These are phyloP conservation scores for Geosmithia morbida DNA, from an alignment of 2,329 filamentous ascomycete species.

Conservation along the genomic window DNA sequence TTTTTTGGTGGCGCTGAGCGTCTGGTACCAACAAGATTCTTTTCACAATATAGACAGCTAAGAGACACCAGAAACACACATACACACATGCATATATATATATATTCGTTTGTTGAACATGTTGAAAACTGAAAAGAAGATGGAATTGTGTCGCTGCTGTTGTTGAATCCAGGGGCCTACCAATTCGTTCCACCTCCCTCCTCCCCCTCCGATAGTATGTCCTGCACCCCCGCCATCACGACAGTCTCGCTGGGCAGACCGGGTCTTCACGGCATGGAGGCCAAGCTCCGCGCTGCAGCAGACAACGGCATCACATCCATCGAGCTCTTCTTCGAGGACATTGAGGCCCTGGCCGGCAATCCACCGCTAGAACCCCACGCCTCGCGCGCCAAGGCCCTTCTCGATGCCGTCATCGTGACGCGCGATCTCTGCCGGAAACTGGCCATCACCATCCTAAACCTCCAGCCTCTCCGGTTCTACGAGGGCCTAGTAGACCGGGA, in stretches of 20 bases:
- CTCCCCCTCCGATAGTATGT: neutral
- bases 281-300: conserved; percentile 53
- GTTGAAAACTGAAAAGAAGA: no score
- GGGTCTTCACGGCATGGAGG: neutral
- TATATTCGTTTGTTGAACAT: neutral
- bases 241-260: neutral
- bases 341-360: conserved; percentile 41
- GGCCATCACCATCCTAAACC: conserved; percentile 44
- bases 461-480: conserved; percentile 68
- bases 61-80: neutral
- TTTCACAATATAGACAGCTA: no score
- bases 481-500: conserved; percentile 54
- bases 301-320: conserved; percentile 52
- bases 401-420: conserved; percentile 22
- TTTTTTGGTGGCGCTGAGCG: neutral
- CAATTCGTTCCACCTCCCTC: neutral
- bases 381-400: conserved; percentile 19
- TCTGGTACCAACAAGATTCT: neutral
- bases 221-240: neutral
- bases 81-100: neutral
- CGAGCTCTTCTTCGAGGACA: conserved; percentile 67
- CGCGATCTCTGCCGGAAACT: conserved; percentile 39
- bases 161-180: no score
- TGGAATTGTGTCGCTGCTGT: no score
- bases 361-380: conserved; percentile 21